A percentile compares a stretch with the other conserved stretches of the same genome.
Conservation (phyloP, 164 flowering plant genomes). For the Santalum album region DNA sequence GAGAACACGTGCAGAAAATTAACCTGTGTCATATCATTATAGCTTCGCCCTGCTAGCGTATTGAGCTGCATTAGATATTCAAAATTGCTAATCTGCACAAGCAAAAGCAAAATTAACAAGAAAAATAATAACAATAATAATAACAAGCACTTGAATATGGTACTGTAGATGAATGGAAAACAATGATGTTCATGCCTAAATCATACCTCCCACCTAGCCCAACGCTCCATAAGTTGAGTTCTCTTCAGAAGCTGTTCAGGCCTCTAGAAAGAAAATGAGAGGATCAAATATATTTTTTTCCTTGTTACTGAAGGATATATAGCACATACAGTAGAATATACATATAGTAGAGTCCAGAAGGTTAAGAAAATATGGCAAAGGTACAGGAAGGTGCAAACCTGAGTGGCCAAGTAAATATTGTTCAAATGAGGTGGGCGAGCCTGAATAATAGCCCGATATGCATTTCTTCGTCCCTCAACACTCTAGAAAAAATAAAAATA, state of each 20-base stretch:
- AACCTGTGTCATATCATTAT: constrained; percentile 98
- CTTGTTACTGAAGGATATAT: too few relatives aligned
- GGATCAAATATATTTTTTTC: constrained; percentile 2
- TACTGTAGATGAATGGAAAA: too few relatives aligned
- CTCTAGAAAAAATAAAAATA: constrained; percentile 31
- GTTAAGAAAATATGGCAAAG: neutral
- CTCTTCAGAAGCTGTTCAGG: constrained; percentile 94
- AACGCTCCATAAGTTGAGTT: constrained; percentile 98
- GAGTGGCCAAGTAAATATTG: constrained; percentile 90
- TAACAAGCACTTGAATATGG: too few relatives aligned
- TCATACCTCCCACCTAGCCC: constrained; percentile 98
- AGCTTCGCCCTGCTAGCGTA: constrained; percentile 97
- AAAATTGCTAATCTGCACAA: constrained; percentile 90
- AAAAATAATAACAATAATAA: too few relatives aligned
- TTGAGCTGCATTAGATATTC: constrained; percentile 97
- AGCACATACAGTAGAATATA: too few relatives aligned
- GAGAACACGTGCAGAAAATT: neutral
- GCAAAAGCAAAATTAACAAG: too few relatives aligned
- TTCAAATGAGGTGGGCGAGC: constrained; percentile 88
- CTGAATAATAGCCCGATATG: constrained; percentile 90
- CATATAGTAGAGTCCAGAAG: too few relatives aligned
- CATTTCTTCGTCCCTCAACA: constrained; percentile 78
- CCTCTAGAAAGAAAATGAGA: constrained; percentile 41
- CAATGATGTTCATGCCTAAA: too few relatives aligned
- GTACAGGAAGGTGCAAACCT: constrained; percentile 36